Conservation (phyloP, 805 yeast species). For the Saccharomycopsis malanga region DNA sequence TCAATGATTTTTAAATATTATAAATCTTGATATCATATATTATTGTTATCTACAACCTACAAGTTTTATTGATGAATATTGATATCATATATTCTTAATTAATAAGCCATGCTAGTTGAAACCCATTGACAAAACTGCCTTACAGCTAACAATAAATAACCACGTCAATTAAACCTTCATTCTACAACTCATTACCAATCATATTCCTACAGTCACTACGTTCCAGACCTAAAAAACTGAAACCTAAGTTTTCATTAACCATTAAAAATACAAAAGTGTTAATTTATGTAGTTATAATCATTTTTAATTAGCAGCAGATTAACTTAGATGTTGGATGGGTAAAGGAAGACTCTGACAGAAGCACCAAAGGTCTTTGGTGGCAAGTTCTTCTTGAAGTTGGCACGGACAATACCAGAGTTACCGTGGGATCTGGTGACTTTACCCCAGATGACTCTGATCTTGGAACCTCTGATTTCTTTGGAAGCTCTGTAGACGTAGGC, state of each 20-base stretch:
- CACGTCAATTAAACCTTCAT: no score
- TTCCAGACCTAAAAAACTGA: constrained; percentile 1
- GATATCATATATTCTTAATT: no score
- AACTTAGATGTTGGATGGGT: constrained; percentile 97
- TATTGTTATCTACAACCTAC: no score
- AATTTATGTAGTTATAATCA: background rate
- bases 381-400: constrained; percentile 97
- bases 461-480: constrained; percentile 97
- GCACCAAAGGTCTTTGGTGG: constrained; percentile 99
- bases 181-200: no score
- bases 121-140: no score
- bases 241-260: constrained; percentile 17
- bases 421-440: constrained; percentile 99
- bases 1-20: no score
- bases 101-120: no score
- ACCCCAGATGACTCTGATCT: constrained; percentile 99
- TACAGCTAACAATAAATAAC: no score
- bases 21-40: no score
- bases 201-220: no score
- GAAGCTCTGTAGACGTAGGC: constrained; percentile 99
- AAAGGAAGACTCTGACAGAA: constrained; percentile 98
- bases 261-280: constrained; percentile 11
- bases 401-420: constrained; percentile 96
- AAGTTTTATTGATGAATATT: no score
- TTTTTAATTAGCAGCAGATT: constrained; percentile 1